Evolutionary conservation across 108 stramenopile species (phyloP), one percentile per base, ranked within the genome.

Genomic region (Aurantiochytrium sp.): DNA sequence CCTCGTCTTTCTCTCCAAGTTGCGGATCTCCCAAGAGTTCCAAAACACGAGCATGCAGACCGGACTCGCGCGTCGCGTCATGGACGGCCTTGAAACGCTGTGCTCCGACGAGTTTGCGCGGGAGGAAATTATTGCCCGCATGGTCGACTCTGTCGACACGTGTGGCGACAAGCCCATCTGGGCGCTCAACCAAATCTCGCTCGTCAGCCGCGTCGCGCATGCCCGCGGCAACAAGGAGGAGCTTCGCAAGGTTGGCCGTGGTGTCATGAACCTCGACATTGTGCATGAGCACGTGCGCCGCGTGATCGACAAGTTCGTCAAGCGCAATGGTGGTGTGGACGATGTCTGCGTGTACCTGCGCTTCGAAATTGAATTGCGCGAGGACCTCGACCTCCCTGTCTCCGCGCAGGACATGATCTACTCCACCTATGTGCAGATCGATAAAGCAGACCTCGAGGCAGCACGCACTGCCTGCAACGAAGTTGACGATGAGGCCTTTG

Each of bases 91-190:
- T 8, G 76, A 83, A 45, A 47, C 51, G 19, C 25, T 83, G 18
- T 47, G 49, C 76, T 8, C 49, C 28, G 76, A 83, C 25, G 49
- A 47, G 51, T 53, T 53, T 12, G 45, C 76, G 6, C 76, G 76
- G 6, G 49, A 83, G 28, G 76, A 83, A 35, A 83, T 83, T 12
- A 53, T 83, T 45, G 51, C 76, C 25, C 76, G 76, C n/a, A 83
- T 83, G 49, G 76, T 83, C 49, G 76, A 83, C 76, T 53, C 49
- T 6, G 76, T 83, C 25, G 76, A 83, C 28, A 12, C 76, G 6
- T 83, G 76, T 45, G 51, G 76, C 51, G 76, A 83, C 51, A 83
- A 83, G 28, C 76, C 76, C n/a, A 83, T 83, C 51, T 83, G 76
- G 76, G 76, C 76, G 45, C 51, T 83, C 49, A 83, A 83, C 4